Conservation (phyloP, 768 basidiomycete species). For the Amanita phalloides region DNA sequence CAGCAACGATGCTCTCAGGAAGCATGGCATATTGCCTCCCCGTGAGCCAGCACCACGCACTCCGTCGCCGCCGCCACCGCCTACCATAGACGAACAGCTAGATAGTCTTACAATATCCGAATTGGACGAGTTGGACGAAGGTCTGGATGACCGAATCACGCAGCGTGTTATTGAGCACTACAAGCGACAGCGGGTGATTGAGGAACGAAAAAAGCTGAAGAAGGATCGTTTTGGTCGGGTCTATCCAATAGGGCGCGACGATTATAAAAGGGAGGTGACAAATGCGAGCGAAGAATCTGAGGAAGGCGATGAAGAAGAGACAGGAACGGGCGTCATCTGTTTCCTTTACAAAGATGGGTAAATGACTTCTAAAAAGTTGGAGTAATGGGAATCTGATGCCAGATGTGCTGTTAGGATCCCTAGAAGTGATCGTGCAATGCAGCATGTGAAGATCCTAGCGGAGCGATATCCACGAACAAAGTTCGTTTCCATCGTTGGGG, state of each 20-base stretch:
- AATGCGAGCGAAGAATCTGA: constrained; percentile 75
- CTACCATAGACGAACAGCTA: constrained; percentile 57
- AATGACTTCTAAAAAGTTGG: constrained; percentile 18
- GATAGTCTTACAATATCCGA: constrained; percentile 53
- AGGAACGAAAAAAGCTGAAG: constrained; percentile 46
- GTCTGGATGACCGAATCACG: constrained; percentile 64
- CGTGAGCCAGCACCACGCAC: constrained; percentile 54
- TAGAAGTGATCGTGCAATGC: constrained; percentile 65
- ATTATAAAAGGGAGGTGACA: constrained; percentile 92
- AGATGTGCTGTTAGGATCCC: constrained; percentile 43
- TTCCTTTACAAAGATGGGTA: constrained; percentile 95
- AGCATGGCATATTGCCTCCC: constrained; percentile 84
- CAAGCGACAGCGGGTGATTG: constrained; percentile 50
- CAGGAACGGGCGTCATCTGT: constrained; percentile 88
- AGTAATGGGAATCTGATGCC: neutral
- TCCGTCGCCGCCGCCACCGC: constrained; percentile 76
- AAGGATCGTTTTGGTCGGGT: constrained; percentile 73
- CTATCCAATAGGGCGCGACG: constrained; percentile 83
- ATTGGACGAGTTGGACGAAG: constrained; percentile 60
- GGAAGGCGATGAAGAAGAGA: constrained; percentile 50
- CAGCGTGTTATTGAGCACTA: constrained; percentile 64
- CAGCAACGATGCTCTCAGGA: constrained; percentile 90
- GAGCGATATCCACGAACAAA: constrained; percentile 84
- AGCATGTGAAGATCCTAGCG: constrained; percentile 64
- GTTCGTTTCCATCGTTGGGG: constrained; percentile 90